phyloP scores from a whole-genome alignment of 768 basidiomycete genomes.

The Plicaturopsis crispa region DNA sequence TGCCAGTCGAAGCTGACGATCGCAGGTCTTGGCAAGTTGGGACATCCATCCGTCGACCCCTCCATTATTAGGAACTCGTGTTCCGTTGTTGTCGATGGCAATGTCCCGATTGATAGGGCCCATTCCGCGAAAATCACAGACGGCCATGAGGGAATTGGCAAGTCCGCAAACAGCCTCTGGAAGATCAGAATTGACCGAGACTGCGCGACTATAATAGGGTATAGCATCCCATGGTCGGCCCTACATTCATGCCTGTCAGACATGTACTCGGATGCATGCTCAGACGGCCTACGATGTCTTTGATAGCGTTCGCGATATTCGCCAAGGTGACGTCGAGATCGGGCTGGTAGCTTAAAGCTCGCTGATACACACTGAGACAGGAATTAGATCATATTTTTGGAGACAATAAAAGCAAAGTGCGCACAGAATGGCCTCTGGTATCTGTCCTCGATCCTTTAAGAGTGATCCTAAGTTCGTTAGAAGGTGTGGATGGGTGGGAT shows the following conservation, averaged over 20 bases:
- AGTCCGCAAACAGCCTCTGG: conserved; percentile 42
- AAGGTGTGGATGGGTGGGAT: conserved; percentile 39
- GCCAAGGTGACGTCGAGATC: conserved; percentile 44
- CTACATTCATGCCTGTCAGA: conserved; percentile 12
- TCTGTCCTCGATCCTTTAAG: conserved; percentile 38
- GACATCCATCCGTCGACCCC: conserved; percentile 25
- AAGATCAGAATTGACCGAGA: conserved; percentile 32
- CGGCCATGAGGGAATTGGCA: conserved; percentile 34
- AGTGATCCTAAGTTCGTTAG: conserved; percentile 44
- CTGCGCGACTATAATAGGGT: conserved; percentile 36
- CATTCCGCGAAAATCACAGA: conserved; percentile 39
- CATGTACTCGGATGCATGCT: neutral
- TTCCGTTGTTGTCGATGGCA: too few species aligned
- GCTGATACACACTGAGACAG: conserved; percentile 32
- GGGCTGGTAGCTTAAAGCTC: conserved; percentile 32
- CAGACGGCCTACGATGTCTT: conserved; percentile 32
- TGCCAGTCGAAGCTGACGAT: conserved; percentile 25
- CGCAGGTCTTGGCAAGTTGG: conserved; percentile 26
- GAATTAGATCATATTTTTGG: conserved; percentile 3
- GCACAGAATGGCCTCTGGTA: conserved; percentile 33
- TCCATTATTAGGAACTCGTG: too few species aligned
- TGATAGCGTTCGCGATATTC: conserved; percentile 43
- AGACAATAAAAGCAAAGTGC: conserved; percentile 6
- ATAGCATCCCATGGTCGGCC: conserved; percentile 35
- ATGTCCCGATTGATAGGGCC: conserved; percentile 21